Evolutionary conservation across 148 eudicot species (phyloP), one percentile per base, ranked within the genome.

Genomic region (Camellia granthamiana): DNA sequence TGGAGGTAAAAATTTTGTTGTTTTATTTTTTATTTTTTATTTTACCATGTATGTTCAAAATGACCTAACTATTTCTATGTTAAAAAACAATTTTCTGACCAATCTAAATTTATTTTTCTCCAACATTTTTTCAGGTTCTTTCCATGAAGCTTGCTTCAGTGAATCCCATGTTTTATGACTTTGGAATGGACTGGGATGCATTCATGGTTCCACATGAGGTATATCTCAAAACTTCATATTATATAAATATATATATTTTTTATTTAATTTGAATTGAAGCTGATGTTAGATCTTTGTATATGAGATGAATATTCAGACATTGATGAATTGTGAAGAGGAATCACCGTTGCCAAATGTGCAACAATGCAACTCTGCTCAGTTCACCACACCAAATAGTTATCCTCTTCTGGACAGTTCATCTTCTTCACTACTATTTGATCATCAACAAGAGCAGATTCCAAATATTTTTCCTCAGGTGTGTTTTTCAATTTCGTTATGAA

Each of bases 101-200:
- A 5, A 49, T 49, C 52, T 7, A 19, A 5, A 49, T 49, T 5
- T 7, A 19, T 56, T 0, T 61, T 4, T 69, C 60, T 75, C 65
- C n/a, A 18, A 16, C 47, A 13, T 38, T 51, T 78, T 30, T 83
- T 55, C 94, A 93, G 97, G 85, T 93, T 76, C 91, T 93, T 41
- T 93, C 96, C 5, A 82, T 89, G 92, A 92, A 92, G 85, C 92
- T 93, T 78, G 86, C 96, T 69, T 84, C 91, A 71, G 51, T 87
- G 65, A 91, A 89, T 79, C 93, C 96, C 63, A 87, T 86, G 87
- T 82, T 82, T 21, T 86, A 83, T 79, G 87, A 84, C 80, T 92
- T 89, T 85, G 92, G 90, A 66, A 54, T 88, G 88, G 92, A 92
- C 72, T 79, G 79, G 62, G 92, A 92, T 72, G 62, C 88, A 19